Percentiles rank a stretch among this genome's conserved stretches.
phyloP scores from a whole-genome alignment of 345 rosid species.

The Murraya paniculata region DNA sequence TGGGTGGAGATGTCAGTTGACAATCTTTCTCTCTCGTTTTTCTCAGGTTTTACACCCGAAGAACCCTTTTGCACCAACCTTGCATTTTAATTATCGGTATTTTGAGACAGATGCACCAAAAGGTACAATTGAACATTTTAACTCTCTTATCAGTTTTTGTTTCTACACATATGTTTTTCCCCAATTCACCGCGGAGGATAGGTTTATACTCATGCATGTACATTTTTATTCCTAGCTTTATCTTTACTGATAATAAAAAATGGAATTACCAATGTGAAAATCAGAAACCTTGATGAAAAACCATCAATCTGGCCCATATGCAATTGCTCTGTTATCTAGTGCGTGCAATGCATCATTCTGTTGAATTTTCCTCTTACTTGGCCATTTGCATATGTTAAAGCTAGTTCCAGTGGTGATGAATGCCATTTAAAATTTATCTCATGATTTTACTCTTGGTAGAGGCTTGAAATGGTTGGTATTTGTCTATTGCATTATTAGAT shows the following conservation, averaged over 20 bases:
- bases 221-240: background rate
- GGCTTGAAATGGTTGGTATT: background rate
- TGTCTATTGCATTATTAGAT: background rate
- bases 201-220: background rate
- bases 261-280: background rate
- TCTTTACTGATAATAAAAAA: background rate
- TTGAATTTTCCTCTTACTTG: background rate
- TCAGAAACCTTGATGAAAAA: background rate
- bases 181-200: background rate
- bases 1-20: background rate
- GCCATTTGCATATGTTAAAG: background rate
- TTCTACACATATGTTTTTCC: background rate
- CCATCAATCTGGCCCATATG: background rate
- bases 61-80: conserved; percentile 94
- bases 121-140: conserved; percentile 38
- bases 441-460: background rate
- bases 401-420: background rate
- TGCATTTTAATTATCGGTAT: conserved; percentile 80
- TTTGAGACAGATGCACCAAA: conserved; percentile 83
- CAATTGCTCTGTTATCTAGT: background rate
- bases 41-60: conserved; percentile 75
- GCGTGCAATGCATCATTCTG: background rate
- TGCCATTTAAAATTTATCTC: background rate
- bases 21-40: background rate
- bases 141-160: background rate